Evolutionary conservation across 192 early-diverging fungal genomes (phyloP), one percentile per base, ranked within the genome.

Genomic region (Podila verticillata): DNA sequence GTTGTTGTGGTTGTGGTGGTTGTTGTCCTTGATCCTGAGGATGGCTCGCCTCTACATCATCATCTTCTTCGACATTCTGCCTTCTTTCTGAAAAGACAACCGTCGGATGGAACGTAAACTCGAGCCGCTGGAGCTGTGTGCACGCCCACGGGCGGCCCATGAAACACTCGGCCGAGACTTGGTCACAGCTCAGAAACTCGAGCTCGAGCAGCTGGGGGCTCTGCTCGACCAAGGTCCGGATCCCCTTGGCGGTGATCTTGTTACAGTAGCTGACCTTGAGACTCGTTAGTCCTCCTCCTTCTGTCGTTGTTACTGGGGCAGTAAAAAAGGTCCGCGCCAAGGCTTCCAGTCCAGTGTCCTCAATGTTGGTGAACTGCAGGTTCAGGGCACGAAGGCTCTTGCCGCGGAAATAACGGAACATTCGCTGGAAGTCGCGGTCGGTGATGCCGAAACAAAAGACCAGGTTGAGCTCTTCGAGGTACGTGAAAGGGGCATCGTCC

Each of bases 341-440:
- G 7, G 69, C 36, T 28, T 79, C 75, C 0, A 79, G 57, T 22
- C 59, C 75, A 15, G 75, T 72, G 35, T 79, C 75, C 69, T 79
- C 69, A 19, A 79, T 72, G 61, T 68, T 79, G 30, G 75, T 79
- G 65, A 72, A 79, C 26, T 79, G 75, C 8, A 79, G 75, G 34
- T 79, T 63, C 22, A 79, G 54, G 4, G 75, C 54, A 8, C 63
- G 58, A 2, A 79, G 65, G 30, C 48, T 63, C 69, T 72, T 70
- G 26, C 49, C 58, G 5, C 48, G 58, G 24, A 79, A 62, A 0
- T 36, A 66, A 48, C 65, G 64, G 35, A 79, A 79, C n/a, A 79
- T 60, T 6, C 57, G 47, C n/a, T 79, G 64, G 28, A 79, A 67
- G 15, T 64, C 60, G 10, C 47, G 35, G 51, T 79, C 70, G 31